These are phyloP conservation scores for Zelopaecilomyces penicillatus DNA, from an alignment of 2,329 filamentous ascomycete genomes.

Conservation along the genomic window DNA sequence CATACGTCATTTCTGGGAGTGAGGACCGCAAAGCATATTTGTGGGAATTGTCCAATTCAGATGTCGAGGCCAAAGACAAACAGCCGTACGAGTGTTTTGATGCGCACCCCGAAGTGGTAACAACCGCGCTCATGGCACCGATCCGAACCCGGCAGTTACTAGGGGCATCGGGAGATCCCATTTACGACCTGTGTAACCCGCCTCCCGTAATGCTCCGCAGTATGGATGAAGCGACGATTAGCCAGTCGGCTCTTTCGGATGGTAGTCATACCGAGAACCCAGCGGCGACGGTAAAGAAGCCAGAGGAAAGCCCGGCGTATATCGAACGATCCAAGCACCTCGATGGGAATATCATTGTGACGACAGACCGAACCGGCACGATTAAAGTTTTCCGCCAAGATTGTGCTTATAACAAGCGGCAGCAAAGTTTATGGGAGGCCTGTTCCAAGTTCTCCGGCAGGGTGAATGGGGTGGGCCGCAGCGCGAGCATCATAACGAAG, in stretches of 20 bases:
- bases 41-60: slow-evolving; percentile 54
- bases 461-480: slow-evolving; percentile 50
- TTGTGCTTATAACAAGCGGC: slow-evolving; percentile 74
- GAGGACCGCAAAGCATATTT: slow-evolving; percentile 87
- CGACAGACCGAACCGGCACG: slow-evolving; percentile 75
- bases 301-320: slow-evolving; percentile 68
- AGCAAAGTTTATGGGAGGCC: slow-evolving; percentile 69
- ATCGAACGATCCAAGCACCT: slow-evolving; percentile 65
- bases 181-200: slow-evolving; percentile 96
- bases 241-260: slow-evolving; percentile 31
- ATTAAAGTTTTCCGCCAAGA: slow-evolving; percentile 97
- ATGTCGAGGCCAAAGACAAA: slow-evolving; percentile 66
- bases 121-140: slow-evolving; percentile 80
- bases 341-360: slow-evolving; percentile 84
- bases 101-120: slow-evolving; percentile 81
- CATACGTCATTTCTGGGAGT: slow-evolving; percentile 84
- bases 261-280: slow-evolving; percentile 23
- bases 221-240: slow-evolving; percentile 51
- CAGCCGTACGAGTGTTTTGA: slow-evolving; percentile 82
- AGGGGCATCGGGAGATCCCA: slow-evolving; percentile 73
- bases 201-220: slow-evolving; percentile 78
- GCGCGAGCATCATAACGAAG: slow-evolving; percentile 47
- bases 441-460: slow-evolving; percentile 67
- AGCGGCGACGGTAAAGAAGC: slow-evolving; percentile 30
- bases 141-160: slow-evolving; percentile 68